phyloP scores from a whole-genome alignment of 108 stramenopile genomes.

The Schizochytrium sp. region DNA sequence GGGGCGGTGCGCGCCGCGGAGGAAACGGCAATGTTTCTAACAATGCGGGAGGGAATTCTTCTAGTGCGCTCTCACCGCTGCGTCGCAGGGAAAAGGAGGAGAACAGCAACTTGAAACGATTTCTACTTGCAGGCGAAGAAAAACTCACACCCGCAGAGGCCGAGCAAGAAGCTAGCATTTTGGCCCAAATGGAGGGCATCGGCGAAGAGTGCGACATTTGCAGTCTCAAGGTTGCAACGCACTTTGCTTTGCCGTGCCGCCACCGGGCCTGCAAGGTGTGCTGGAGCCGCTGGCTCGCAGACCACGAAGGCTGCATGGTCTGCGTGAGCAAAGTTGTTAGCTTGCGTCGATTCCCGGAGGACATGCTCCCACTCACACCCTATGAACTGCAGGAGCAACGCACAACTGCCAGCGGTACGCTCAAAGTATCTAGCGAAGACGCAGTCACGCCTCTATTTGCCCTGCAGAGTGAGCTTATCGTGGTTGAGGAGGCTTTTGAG shows the following conservation, averaged over 20 bases:
- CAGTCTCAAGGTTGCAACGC: not conserved
- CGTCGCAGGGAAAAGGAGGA: not conserved
- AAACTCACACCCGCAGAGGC: not conserved
- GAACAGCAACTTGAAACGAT: not conserved
- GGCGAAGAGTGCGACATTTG: not conserved
- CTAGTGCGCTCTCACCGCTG: not conserved
- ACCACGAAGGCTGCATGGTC: not conserved
- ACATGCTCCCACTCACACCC: not conserved
- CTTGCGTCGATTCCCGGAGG: not conserved
- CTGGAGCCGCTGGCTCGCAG: conserved; percentile 16
- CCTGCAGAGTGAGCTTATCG: not conserved
- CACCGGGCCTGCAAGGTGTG: conserved; percentile 19
- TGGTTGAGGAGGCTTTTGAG: not conserved
- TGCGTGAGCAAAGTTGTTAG: not conserved
- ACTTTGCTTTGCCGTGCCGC: not conserved
- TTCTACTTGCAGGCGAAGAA: not conserved
- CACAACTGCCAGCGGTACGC: not conserved
- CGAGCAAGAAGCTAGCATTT: not conserved
- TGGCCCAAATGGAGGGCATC: not conserved
- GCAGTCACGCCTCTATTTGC: not conserved
- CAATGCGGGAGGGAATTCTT: no score
- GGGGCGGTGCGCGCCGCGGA: no score
- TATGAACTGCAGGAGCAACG: not conserved
- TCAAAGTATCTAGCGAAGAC: not conserved
- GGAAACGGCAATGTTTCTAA: no score